These are phyloP conservation scores for Quercus rubra DNA, from an alignment of 306 rosid species.

Conservation along the genomic window DNA sequence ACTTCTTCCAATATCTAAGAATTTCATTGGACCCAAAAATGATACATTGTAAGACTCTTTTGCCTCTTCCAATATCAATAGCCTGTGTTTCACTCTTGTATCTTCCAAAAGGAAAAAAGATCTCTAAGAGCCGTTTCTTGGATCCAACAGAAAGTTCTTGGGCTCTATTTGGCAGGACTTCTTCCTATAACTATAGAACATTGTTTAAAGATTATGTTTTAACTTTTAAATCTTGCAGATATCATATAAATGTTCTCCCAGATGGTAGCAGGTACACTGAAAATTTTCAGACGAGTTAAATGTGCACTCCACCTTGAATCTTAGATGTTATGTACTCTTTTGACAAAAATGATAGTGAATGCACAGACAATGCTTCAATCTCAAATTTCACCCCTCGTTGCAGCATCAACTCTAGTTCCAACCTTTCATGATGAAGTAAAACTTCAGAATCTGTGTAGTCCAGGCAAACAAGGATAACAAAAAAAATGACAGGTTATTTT, in stretches of 20 bases:
- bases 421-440: slow-evolving; percentile 36
- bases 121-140: too few species aligned
- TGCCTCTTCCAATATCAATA: too few species aligned
- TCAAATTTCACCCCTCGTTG: slow-evolving; percentile 83
- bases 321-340: slow-evolving; percentile 73
- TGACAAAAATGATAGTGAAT: slow-evolving; percentile 64
- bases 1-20: too few species aligned
- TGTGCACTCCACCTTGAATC: slow-evolving; percentile 42
- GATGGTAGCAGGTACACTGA: neutral
- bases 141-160: too few species aligned
- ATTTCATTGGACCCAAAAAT: too few species aligned
- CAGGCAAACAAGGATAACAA: slow-evolving; percentile 12
- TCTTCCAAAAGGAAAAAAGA: too few species aligned
- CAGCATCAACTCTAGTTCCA: slow-evolving; percentile 69
- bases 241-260: neutral
- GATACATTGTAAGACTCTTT: too few species aligned
- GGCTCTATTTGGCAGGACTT: too few species aligned
- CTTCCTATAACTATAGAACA: neutral
- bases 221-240: neutral
- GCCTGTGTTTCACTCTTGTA: too few species aligned
- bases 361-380: slow-evolving; percentile 83
- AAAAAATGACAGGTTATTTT: slow-evolving; percentile 5
- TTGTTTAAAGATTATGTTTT: neutral
- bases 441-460: neutral
- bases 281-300: slow-evolving; percentile 22